Conservation (phyloP, 169 alveolate genomes). For the Cryptosporidium parvum region DNA sequence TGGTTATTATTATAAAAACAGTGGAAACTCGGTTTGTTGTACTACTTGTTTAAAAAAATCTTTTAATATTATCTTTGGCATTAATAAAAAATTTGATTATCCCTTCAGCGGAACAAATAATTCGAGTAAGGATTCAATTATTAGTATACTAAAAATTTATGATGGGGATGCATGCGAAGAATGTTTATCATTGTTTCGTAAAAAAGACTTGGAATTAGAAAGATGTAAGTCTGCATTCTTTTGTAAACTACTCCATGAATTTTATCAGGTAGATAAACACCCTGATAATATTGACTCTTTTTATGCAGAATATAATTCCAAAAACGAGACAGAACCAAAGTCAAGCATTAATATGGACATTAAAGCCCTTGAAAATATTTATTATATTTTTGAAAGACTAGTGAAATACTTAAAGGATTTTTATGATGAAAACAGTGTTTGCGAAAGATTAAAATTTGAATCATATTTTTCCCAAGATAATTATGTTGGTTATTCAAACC, state of each 20-base stretch:
- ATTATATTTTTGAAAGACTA: constrained; percentile 34
- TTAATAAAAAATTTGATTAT: not conserved
- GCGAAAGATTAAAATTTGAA: not conserved
- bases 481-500: not conserved
- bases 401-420: not conserved
- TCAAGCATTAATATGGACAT: constrained; percentile 3
- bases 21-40: constrained; percentile 31
- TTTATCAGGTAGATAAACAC: constrained; percentile 7
- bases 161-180: constrained; percentile 35
- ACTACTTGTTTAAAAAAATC: constrained; percentile 28
- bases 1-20: constrained; percentile 12
- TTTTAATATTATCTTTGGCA: constrained; percentile 30
- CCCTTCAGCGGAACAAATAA: not conserved
- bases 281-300: constrained; percentile 50
- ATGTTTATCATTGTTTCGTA: constrained; percentile 15
- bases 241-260: constrained; percentile 34
- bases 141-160: constrained; percentile 11
- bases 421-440: not conserved
- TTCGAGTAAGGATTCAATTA: not conserved
- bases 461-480: constrained; percentile 15
- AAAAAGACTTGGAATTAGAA: constrained; percentile 11
- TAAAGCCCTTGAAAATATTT: constrained; percentile 23
- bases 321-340: not conserved
- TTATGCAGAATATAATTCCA: constrained; percentile 41
- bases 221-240: constrained; percentile 27